These are phyloP conservation scores for Blastocystis sp. DNA, from an alignment of 352 stramenopile species.

Conservation along the genomic window DNA sequence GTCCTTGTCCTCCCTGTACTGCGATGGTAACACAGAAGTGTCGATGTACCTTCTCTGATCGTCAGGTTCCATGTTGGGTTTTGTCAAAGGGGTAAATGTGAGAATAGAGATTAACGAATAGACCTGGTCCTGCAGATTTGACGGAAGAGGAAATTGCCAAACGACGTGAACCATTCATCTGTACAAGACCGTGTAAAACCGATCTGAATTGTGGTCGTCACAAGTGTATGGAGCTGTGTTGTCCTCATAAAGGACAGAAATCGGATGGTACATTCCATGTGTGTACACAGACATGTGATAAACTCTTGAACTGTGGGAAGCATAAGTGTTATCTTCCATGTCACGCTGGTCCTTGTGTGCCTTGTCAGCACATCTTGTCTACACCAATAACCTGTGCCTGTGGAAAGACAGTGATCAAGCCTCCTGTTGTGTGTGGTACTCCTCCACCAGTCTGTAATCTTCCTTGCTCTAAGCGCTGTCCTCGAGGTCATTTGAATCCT, in stretches of 20 bases:
- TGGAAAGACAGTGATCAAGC: conserved; percentile 57
- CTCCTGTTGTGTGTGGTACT: conserved; percentile 44
- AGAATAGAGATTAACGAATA: neutral
- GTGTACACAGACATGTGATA: conserved; percentile 32
- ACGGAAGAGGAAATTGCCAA: neutral
- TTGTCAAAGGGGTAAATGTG: neutral
- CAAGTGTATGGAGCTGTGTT: conserved; percentile 56
- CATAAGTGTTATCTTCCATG: conserved; percentile 67
- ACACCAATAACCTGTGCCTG: conserved; percentile 58
- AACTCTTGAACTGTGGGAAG: conserved; percentile 67
- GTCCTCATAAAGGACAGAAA: conserved; percentile 50
- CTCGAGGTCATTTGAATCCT: neutral
- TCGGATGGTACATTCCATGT: conserved; percentile 62
- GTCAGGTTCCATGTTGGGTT: conserved; percentile 63
- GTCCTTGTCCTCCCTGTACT: conserved; percentile 45
- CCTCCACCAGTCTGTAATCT: neutral
- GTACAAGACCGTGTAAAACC: conserved; percentile 55
- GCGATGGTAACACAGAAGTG: conserved; percentile 50
- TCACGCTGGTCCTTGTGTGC: conserved; percentile 63
- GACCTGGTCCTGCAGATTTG: conserved; percentile 1
- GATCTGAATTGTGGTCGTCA: conserved; percentile 55
- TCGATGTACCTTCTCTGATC: conserved; percentile 47
- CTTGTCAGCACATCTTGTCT: conserved; percentile 13
- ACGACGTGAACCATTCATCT: conserved; percentile 55
- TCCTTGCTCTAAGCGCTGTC: conserved; percentile 59